Evolutionary conservation across 148 eudicot genomes (phyloP), one percentile per base, ranked within the genome.

Genomic region (Fagopyrum tataricum): DNA sequence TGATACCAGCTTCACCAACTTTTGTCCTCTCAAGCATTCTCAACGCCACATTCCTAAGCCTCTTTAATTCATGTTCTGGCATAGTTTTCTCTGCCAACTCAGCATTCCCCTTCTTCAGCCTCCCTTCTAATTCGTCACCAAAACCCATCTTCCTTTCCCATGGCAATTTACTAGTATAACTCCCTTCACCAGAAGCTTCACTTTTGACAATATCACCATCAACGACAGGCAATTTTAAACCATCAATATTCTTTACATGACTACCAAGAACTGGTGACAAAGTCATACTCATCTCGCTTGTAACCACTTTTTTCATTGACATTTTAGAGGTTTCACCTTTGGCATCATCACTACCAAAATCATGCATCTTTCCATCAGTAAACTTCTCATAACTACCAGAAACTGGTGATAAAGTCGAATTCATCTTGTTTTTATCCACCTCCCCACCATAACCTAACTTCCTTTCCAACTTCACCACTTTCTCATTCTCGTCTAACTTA

Each of bases 1-100:
- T 90, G 74, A 95, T 79, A 75, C 97, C 94, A 7, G 90, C 97
- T 40, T 82, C 79, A 8, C 97, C 94, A 31, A 95, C 96, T 72
- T 87, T 90, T 2, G 85, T 77, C 81, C 97, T 87, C 81, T 95
- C 97, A 44, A 85, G 81, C 96, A 92, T 95, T 79, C 96, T 88
- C 87, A 88, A 80, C 37, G 99, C 87, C 67, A 87, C 82, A 76
- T 90, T 95, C 87, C 92, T 92, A 9, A 95, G 82, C 85, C 99
- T 92, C 81, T 79, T 90, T 75, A 95, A 42, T 59, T 92, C 96
- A 51, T 75, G 74, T 59, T 88, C 97, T 2, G 96, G 99, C 42
- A 95, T 81, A 73, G 77, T 49, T 79, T 77, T 84, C 84, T 95
- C 97, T 0, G 94, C 94, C 74, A 86, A 43, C 37, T 74, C 80